Conservation (phyloP, 164 flowering plant species). For the Vitis vinifera region ASM3070453v1 NC_081805.1:4632001-4632500, state of each 20-base stretch:
- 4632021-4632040: slow-evolving; percentile 71
- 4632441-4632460: neutral
- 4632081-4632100: slow-evolving; percentile 90
- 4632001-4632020: slow-evolving; percentile 98
- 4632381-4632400: slow-evolving; percentile 90
- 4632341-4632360: slow-evolving; percentile 86
- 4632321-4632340: slow-evolving; percentile 88
- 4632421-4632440: slow-evolving; percentile 77
- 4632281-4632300: slow-evolving; percentile 97
- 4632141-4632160: slow-evolving; percentile 77
- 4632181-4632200: neutral
- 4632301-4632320: slow-evolving; percentile 98
- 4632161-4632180: slow-evolving; percentile 1
- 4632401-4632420: slow-evolving; percentile 75
- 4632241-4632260: slow-evolving; percentile 96
- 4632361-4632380: slow-evolving; percentile 93
- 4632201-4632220: slow-evolving; percentile 10
- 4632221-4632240: slow-evolving; percentile 39
- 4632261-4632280: slow-evolving; percentile 95
- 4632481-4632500: neutral
- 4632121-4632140: slow-evolving; percentile 72
- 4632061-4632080: slow-evolving; percentile 78
- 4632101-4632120: slow-evolving; percentile 78
- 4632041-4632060: slow-evolving; percentile 95
- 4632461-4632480: neutral